Conservation (phyloP, 495 filamentous ascomycete genomes). For the Alectoria sarmentosa region DNA sequence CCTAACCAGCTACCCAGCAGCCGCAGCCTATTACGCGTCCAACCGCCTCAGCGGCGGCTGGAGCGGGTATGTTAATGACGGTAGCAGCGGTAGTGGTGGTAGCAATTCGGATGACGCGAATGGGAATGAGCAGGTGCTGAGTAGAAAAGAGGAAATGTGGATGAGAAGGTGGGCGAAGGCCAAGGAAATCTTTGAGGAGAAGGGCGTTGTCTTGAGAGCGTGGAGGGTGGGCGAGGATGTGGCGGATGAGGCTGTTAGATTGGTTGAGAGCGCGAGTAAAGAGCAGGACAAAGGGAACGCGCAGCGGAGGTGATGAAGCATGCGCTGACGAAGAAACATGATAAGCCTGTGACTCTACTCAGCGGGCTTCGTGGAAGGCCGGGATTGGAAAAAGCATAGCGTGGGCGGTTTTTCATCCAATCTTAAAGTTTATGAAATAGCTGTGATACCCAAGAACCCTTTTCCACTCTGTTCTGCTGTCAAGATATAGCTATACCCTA, state of each 20-base stretch:
- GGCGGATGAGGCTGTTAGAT: constrained; percentile 45
- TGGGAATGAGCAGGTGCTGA: constrained; percentile 32
- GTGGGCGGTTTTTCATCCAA: background rate
- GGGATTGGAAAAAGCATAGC: background rate
- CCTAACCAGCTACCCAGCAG: constrained; percentile 36
- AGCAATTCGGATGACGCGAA: constrained; percentile 19
- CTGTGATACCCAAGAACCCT: no score
- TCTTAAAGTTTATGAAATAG: no score
- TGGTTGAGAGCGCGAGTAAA: constrained; percentile 43
- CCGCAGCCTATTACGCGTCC: constrained; percentile 38
- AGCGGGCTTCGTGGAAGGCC: no score
- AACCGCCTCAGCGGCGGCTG: constrained; percentile 27
- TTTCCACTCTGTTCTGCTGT: no score
- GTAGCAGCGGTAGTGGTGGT: constrained; percentile 13
- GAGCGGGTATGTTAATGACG: constrained; percentile 21
- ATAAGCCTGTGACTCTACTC: no score
- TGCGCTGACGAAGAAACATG: no score
- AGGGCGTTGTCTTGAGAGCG: constrained; percentile 68
- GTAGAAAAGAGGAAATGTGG: constrained; percentile 84
- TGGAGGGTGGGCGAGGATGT: constrained; percentile 87
- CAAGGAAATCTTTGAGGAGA: constrained; percentile 55
- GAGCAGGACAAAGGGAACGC: constrained; percentile 19
- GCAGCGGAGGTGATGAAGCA: background rate
- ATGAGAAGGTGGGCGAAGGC: constrained; percentile 68
- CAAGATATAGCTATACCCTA: background rate